Base-by-base conservation (phyloP, 495 filamentous ascomycete genomes). In the Annulohypoxylon moriforme region DNA sequence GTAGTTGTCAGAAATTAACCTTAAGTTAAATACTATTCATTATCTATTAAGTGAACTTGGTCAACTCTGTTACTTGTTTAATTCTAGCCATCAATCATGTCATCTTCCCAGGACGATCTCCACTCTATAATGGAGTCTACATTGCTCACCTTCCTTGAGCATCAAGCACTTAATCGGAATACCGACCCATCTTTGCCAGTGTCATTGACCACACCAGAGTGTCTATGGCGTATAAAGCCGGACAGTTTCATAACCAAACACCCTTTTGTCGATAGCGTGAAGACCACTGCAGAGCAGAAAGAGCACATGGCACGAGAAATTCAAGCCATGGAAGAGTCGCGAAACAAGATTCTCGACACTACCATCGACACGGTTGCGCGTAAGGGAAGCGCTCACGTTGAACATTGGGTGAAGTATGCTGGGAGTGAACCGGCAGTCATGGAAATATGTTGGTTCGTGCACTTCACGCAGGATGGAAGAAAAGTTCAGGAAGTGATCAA, bases 401-500 rank as follows among this genome's bases (percentile, higher is more conserved):
- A 61, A 38, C 49, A 62, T 20, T 62, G 58, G 58, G 38, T 16
- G 13, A 61, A 63, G 38, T 34, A 34, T 20, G 10, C 2, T 5
- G 49, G 49, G 14, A 18, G 22, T 11, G 31, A 61, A 33, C 34
- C 27, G 16, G 18, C 64, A 5, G 38, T 14, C 4, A 34, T 68
- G 38, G 66, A 68, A 18, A 38, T 68, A 16, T 62, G 66, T 24
- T 68, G 49, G 58, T 62, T 25, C 9, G 16, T 68, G 10, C 27
- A 68, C 25, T 62, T 62, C 18, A 62, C 66, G n/a, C 36, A 56
- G 1, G 49, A 62, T 29, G 66, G 66, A 36, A 68, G n/a, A 14
- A 53, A 55, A 47, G 38, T 68, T 13, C 47, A 47, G 11, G 24
- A 42, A 2, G 50, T 68, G n/a, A 20, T 57, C 13, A 36, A 63